A percentile compares a stretch with the other conserved stretches of the same genome.
Conservation (phyloP, 2,329 filamentous ascomycete species). For the Orbilia oligospora region DNA sequence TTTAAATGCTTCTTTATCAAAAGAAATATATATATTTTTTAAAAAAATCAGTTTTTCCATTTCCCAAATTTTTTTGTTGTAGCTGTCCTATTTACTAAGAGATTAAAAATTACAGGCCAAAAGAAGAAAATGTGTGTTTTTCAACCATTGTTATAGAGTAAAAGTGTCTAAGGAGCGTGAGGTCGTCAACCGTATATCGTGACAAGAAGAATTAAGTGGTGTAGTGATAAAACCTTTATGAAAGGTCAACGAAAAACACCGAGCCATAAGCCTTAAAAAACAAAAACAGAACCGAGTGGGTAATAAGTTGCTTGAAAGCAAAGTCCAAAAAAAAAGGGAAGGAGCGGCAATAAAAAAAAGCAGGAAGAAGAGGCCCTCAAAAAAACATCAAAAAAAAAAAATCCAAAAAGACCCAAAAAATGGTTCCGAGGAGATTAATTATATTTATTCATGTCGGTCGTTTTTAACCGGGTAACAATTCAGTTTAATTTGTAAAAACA, state of each 20-base stretch:
- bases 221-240: conserved; percentile 4
- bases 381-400: background rate
- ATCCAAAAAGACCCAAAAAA: background rate
- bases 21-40: too few species aligned
- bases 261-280: background rate
- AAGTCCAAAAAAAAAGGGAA: background rate
- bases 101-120: conserved; percentile 58
- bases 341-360: background rate
- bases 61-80: background rate
- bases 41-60: background rate
- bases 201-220: conserved; percentile 20
- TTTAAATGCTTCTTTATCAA: too few species aligned
- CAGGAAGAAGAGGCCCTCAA: background rate
- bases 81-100: conserved; percentile 38
- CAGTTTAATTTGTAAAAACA: background rate
- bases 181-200: conserved; percentile 17
- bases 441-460: conserved; percentile 18
- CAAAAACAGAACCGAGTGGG: background rate
- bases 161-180: conserved; percentile 13
- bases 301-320: background rate
- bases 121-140: background rate
- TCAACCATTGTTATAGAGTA: conserved; percentile 2
- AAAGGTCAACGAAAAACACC: background rate
- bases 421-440: background rate
- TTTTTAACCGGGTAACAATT: background rate